Evolutionary conservation across 176 grass and related monocot genomes (phyloP).

Genomic region (Carex parvula): DNA sequence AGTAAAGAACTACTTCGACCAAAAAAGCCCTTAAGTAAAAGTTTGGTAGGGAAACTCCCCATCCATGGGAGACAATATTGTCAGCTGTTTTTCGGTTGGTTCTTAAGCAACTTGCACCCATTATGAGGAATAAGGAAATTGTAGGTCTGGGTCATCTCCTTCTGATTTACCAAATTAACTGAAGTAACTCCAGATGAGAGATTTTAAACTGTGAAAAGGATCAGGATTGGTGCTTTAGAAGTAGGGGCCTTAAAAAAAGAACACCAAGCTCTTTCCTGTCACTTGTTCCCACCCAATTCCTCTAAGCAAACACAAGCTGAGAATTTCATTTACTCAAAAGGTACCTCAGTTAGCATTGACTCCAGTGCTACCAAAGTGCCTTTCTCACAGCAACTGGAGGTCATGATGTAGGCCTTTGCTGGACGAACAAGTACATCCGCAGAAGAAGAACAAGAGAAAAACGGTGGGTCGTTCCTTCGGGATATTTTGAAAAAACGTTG

Average conservation of each 20-base stretch:
- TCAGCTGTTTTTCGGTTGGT: not conserved
- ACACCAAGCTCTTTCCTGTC: not conserved
- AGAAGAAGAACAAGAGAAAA: conserved; percentile 92
- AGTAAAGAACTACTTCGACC: not conserved
- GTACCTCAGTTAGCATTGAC: conserved; percentile 94
- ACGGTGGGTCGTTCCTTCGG: conserved; percentile 78
- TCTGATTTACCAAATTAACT: not conserved
- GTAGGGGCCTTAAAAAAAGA: not conserved
- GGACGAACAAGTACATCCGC: conserved; percentile 82
- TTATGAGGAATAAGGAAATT: not conserved
- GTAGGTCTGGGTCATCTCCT: not conserved
- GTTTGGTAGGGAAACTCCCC: not conserved
- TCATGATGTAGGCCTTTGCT: conserved; percentile 96
- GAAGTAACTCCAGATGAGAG: not conserved
- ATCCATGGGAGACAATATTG: not conserved
- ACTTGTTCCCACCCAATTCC: not conserved
- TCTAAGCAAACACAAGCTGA: not conserved
- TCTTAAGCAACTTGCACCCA: not conserved
- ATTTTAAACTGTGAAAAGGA: not conserved
- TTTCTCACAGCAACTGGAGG: conserved; percentile 86
- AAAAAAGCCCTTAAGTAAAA: not conserved
- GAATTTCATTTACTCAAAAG: conserved; percentile 5
- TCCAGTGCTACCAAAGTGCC: conserved; percentile 91
- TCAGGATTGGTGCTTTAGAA: not conserved
- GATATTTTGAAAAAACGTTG: conserved; percentile 99